A percentile compares a stretch with the other conserved stretches of the same genome.
Conservation (phyloP, 305 asterid species). For the Fraxinus dipetala region DNA sequence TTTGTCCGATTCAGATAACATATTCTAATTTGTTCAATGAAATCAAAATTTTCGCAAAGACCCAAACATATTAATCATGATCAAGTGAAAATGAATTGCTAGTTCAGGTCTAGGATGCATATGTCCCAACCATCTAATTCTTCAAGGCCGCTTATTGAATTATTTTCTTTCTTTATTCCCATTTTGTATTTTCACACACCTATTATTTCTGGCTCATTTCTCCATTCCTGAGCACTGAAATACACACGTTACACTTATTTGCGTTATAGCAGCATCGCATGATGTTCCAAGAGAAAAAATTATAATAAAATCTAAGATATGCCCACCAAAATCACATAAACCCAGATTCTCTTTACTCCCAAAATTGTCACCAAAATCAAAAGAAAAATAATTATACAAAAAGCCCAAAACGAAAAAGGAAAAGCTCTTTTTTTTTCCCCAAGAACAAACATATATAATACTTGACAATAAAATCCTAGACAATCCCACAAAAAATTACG, state of each 20-base stretch:
- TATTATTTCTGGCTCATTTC: not conserved
- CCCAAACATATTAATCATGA: not conserved
- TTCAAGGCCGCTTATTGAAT: not conserved
- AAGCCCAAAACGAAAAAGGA: not conserved
- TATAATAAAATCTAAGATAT: not conserved
- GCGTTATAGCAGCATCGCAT: not conserved
- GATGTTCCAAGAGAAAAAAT: not conserved
- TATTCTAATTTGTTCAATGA: not conserved
- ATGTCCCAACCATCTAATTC: not conserved
- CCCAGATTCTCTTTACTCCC: not conserved
- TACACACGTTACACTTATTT: not conserved
- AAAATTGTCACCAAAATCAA: not conserved
- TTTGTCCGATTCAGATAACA: not conserved
- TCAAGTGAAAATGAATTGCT: not conserved
- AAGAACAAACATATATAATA: not conserved
- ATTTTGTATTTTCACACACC: not conserved
- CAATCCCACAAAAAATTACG: not conserved
- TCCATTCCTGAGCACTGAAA: not conserved
- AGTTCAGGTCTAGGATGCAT: not conserved
- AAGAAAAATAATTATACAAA: not conserved
- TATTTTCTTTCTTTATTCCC: not conserved
- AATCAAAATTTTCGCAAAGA: not conserved
- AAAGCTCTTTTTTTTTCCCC: not conserved
- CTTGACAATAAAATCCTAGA: not conserved
- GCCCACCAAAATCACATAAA: not conserved